Base-by-base conservation (phyloP, 805 yeast genomes). In the Candida corydali region DNA sequence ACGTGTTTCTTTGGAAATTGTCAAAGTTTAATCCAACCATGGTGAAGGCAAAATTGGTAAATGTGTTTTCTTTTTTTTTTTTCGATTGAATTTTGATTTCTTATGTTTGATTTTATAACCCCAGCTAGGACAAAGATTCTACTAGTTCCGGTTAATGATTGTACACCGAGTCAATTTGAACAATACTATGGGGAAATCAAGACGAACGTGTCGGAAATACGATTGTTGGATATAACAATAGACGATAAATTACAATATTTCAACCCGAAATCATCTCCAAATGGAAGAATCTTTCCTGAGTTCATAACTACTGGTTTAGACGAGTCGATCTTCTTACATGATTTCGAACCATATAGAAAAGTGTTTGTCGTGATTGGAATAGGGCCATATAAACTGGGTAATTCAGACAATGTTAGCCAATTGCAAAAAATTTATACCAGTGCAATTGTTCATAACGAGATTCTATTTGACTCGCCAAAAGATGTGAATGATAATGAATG, bases 11-110 rank as follows among this genome's bases (percentile, higher is more conserved):
- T 60, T 87, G 95, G 61, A 75, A 86, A 63, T 93, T 89, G 52
- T 91, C 98, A 61, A 93, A 91, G 51, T 87, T 81, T 40, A 91
- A 76, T 24, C 98, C 98, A 3, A 87, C 77, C 96, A 89, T 88
- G 24, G 8, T 32, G n/a, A n/a, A n/a, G 34, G 34, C 34, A 12
- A 32, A 32, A 11, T n/a, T 19, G 6, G n/a, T n/a, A n/a, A n/a
- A n/a, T n/a, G n/a, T n/a, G n/a, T n/a, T n/a, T n/a, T n/a, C n/a
- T n/a, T n/a, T n/a, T n/a, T n/a, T 6, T 17, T 17, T 29, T 26
- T 26, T n/a, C n/a, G n/a, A n/a, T n/a, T n/a, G n/a, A n/a, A n/a
- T 22, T 22, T 22, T 22, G 8, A 8, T 22, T 8, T 22, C 8
- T 22, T 22, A 22, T 22, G 28, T 26, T 26, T 26, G 64, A 70